A percentile compares a stretch with the other conserved stretches of the same genome.
Evolutionary conservation across 441 rosid species (phyloP).

Genomic region (Codiaeum variegatum): DNA sequence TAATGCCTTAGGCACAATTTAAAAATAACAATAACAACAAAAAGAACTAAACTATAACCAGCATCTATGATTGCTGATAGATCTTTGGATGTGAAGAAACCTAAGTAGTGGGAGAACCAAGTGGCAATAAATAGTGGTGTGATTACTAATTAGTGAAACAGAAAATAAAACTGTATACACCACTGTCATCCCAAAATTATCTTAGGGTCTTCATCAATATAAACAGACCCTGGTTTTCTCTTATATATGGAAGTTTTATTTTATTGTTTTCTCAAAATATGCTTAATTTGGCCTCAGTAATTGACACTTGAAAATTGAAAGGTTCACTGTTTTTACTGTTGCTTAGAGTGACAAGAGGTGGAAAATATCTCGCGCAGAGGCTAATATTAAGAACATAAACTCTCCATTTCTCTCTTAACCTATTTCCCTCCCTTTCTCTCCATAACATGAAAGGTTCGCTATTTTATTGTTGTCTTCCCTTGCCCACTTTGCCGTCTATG

Average conservation of each 20-base stretch:
- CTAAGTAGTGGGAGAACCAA: neutral
- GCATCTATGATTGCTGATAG: neutral
- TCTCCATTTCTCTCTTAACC: neutral
- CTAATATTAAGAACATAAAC: neutral
- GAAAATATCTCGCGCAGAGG: neutral
- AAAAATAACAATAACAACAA: neutral
- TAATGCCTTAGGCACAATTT: neutral
- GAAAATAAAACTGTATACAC: neutral
- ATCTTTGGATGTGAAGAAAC: neutral
- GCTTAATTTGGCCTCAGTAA: neutral
- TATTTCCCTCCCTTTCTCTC: neutral
- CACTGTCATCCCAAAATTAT: neutral
- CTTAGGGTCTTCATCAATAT: neutral
- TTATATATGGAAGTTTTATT: neutral
- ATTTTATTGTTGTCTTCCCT: neutral
- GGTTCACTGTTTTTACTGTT: neutral
- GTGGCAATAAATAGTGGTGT: neutral
- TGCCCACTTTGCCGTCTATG: neutral
- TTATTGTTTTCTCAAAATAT: neutral
- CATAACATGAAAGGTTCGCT: no score
- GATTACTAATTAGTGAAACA: neutral
- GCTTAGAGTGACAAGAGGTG: no score
- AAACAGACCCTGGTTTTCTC: neutral
- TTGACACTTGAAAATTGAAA: neutral
- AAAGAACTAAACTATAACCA: neutral